phyloP scores from a whole-genome alignment of 1,284 basidiomycete genomes.

The Exsudoporus floridanus region DNA sequence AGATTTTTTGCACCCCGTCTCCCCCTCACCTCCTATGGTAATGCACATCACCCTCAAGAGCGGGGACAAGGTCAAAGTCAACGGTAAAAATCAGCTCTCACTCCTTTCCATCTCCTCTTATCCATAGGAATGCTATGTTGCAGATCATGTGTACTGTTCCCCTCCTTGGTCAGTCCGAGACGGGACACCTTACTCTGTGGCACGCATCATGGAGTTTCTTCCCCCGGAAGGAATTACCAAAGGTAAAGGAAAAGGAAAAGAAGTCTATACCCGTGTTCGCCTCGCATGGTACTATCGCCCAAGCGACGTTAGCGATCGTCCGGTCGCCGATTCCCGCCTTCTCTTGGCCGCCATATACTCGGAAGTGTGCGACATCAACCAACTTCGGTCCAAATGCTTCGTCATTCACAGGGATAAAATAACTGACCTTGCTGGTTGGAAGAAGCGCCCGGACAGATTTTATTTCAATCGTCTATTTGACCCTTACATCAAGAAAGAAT shows the following conservation, averaged over 20 bases:
- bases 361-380: constrained; percentile 89
- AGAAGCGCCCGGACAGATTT: constrained; percentile 91
- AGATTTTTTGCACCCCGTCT: constrained; percentile 29
- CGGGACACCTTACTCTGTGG: constrained; percentile 90
- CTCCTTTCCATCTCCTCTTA: constrained; percentile 20
- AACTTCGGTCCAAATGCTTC: constrained; percentile 88
- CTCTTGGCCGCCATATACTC: constrained; percentile 94
- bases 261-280: constrained; percentile 76
- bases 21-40: constrained; percentile 23
- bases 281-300: constrained; percentile 94
- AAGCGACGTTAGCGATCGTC: constrained; percentile 82
- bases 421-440: constrained; percentile 91
- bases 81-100: constrained; percentile 55
- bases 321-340: constrained; percentile 83
- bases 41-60: constrained; percentile 57
- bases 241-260: constrained; percentile 56
- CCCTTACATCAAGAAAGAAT: constrained; percentile 97
- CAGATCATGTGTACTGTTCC: constrained; percentile 95
- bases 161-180: constrained; percentile 88
- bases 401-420: constrained; percentile 95
- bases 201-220: constrained; percentile 94
- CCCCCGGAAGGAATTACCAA: constrained; percentile 69
- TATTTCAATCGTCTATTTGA: constrained; percentile 95
- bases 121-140: constrained; percentile 33
- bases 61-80: constrained; percentile 78